Conservation (phyloP, 176 grass and related monocot species). For the Carex littledalei region DNA sequence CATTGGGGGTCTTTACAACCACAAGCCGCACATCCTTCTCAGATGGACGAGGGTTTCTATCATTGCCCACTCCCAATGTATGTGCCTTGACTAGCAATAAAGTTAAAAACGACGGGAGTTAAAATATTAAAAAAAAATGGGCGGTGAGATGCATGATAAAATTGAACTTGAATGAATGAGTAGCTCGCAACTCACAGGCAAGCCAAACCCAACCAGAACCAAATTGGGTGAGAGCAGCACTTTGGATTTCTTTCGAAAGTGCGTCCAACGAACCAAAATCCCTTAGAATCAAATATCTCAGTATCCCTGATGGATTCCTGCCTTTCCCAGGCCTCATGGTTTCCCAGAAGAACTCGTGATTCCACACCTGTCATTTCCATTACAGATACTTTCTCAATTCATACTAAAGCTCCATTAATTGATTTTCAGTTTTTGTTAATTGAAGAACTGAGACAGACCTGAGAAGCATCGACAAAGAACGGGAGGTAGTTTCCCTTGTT, state of each 20-base stretch:
- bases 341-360: conserved; percentile 94
- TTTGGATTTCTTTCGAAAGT: conserved; percentile 54
- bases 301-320: conserved; percentile 40
- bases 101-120: conserved; percentile 3
- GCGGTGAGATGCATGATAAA: background rate
- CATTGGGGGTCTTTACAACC: conserved; percentile 72
- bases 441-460: conserved; percentile 25
- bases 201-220: conserved; percentile 98
- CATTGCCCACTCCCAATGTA: conserved; percentile 65
- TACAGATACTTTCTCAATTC: background rate
- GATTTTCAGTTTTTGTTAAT: background rate
- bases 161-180: background rate
- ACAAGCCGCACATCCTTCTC: conserved; percentile 69
- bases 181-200: conserved; percentile 49
- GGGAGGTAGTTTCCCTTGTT: conserved; percentile 67
- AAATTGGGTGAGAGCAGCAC: conserved; percentile 66
- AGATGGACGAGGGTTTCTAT: conserved; percentile 61
- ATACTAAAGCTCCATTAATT: background rate
- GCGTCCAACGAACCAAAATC: conserved; percentile 74
- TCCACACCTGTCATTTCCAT: conserved; percentile 55
- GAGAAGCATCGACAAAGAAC: conserved; percentile 63
- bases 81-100: conserved; percentile 56
- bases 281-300: conserved; percentile 54
- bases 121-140: background rate
- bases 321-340: conserved; percentile 72